Conservation (phyloP, 768 basidiomycete genomes). For the Suillus tomentosus region DNA sequence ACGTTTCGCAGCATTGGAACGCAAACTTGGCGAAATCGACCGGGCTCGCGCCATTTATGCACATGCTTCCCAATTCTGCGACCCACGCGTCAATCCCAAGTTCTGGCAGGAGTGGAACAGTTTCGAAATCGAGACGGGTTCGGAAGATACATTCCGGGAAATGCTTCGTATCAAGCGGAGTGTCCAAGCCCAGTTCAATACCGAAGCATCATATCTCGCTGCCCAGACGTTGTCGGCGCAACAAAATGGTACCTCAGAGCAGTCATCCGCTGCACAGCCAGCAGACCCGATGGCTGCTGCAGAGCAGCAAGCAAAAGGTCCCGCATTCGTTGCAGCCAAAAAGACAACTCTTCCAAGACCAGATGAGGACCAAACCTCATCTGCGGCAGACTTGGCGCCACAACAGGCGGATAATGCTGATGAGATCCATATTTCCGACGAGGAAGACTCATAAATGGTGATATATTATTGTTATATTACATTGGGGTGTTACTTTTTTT, state of each 20-base stretch:
- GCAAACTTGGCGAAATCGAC: conserved; percentile 98
- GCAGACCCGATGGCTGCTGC: conserved; percentile 88
- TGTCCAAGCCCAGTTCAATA: conserved; percentile 98
- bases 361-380: conserved; percentile 37
- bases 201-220: conserved; percentile 90
- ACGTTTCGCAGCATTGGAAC: conserved; percentile 92
- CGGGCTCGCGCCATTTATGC: conserved; percentile 95
- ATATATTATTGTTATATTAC: conserved; percentile 15
- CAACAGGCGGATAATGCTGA: conserved; percentile 57
- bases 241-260: conserved; percentile 49
- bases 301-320: conserved; percentile 67
- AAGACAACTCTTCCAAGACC: conserved; percentile 45
- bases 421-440: conserved; percentile 88
- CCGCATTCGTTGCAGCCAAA: conserved; percentile 79
- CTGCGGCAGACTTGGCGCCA: conserved; percentile 34
- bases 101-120: conserved; percentile 98
- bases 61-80: conserved; percentile 98
- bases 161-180: conserved; percentile 96
- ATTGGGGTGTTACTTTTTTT: conserved; percentile 13
- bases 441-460: conserved; percentile 59
- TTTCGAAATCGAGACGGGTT: conserved; percentile 98
- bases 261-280: conserved; percentile 42
- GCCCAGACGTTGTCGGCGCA: conserved; percentile 82
- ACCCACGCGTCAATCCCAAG: conserved; percentile 85
- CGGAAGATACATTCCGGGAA: conserved; percentile 96